Evolutionary conservation across 768 basidiomycete species (phyloP), one percentile per base, ranked within the genome.

Genomic region (Cubamyces sp.): DNA sequence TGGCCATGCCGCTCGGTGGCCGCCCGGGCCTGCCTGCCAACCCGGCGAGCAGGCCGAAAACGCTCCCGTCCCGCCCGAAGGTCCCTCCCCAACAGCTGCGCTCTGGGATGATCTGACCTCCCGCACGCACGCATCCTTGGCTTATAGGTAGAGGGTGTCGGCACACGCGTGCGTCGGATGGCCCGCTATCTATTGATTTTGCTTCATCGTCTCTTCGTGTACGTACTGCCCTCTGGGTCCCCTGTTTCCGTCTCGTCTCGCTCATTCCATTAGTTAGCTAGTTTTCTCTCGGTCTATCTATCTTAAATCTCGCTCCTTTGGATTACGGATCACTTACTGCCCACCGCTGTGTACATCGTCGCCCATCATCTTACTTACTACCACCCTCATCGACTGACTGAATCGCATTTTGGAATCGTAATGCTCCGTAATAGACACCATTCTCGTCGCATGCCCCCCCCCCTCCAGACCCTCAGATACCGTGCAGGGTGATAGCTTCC

Each of bases 1-100:
- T 59, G 46, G 40, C 25, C 45, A 25, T 52, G 25, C 45, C 61
- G 1, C 47, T 34, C 15, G 43, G 30, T 12, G 60, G 39, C 7
- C 48, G 54, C 6, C 60, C 56, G 23, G 55, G 57, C 18, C 39
- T 61, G 42, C 66, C 63, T 23, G 56, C 60, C 7, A 65, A 39
- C 55, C 66, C 62, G 2, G 59, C 55, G 9, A 57, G 34, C 40
- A 43, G 64, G 34, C 51, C 55, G 42, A 46, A 43, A 23, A 57
- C 57, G 6, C 57, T 57, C 7, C 57, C 65, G 9, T 54, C 65
- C 42, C 66, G 61, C 5, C 57, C 62, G 16, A 64, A 57, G 53
- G 41, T 26, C 47, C 54, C 61, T 18, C 66, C 52, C 55, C 64
- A 65, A 39, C 60, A 60, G 54, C 57, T 64, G 57, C 67, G 61